Conservation (phyloP, 345 rosid genomes). For the Salix purpurea region DNA sequence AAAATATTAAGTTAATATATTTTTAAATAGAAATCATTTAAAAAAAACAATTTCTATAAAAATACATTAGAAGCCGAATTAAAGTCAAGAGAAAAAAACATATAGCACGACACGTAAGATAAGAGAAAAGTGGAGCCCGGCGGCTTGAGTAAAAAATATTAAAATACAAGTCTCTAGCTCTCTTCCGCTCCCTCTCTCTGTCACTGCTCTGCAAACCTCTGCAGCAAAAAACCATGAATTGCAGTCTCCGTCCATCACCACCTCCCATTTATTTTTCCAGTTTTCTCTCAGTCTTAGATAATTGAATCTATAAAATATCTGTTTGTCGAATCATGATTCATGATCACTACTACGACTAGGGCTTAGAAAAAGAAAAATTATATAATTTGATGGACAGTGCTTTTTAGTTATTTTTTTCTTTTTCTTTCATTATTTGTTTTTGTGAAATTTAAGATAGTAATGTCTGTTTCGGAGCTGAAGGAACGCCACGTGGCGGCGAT, state of each 20-base stretch:
- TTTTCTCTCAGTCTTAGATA: background rate
- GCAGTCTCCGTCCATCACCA: background rate
- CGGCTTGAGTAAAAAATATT: background rate
- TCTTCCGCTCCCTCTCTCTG: background rate
- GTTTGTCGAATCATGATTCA: background rate
- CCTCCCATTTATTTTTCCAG: background rate
- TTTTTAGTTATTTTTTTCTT: background rate
- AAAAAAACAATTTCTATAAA: too few species aligned
- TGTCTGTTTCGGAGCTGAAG: conserved; percentile 88
- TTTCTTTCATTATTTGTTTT: background rate
- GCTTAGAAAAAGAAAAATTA: background rate
- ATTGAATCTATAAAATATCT: background rate
- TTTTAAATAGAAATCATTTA: too few species aligned
- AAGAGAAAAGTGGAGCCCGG: background rate
- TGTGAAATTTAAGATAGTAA: conserved; percentile 10
- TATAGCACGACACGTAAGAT: background rate
- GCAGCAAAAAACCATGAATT: background rate
- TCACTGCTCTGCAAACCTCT: background rate
- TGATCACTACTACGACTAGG: background rate
- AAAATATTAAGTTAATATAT: too few species aligned
- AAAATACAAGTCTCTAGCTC: background rate
- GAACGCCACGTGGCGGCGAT: conserved; percentile 73
- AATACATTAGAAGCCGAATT: background rate
- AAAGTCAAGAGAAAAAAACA: background rate
- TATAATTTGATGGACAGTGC: background rate